These are phyloP conservation scores for Hypoxylon lienhwacheense DNA, from an alignment of 495 filamentous ascomycete species.

Conservation along the genomic window DNA sequence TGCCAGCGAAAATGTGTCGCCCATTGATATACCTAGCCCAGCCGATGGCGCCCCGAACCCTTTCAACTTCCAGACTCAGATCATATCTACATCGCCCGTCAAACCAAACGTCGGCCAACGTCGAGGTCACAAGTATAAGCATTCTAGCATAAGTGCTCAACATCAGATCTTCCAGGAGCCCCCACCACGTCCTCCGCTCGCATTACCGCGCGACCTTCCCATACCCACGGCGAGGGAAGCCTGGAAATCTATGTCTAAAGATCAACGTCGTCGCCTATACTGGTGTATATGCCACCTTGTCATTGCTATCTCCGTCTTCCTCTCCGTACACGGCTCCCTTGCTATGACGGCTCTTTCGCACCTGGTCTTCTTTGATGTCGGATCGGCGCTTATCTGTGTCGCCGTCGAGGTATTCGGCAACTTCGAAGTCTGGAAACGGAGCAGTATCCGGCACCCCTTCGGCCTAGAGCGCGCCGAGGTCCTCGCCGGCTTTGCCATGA, in stretches of 20 bases:
- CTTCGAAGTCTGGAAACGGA: constrained; percentile 96
- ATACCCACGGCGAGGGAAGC: constrained; percentile 90
- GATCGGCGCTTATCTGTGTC: constrained; percentile 90
- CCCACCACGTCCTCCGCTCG: constrained; percentile 81
- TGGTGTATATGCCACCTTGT: constrained; percentile 90
- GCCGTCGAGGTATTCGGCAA: constrained; percentile 89
- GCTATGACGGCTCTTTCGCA: constrained; percentile 92
- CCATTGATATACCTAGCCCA: constrained; percentile 29
- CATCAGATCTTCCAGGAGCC: constrained; percentile 97
- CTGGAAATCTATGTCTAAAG: constrained; percentile 78
- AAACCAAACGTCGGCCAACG: constrained; percentile 90
- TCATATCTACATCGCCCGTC: constrained; percentile 73
- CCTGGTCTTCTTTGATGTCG: constrained; percentile 89
- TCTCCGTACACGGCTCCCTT: constrained; percentile 81
- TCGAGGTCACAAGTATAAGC: constrained; percentile 96
- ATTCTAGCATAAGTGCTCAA: constrained; percentile 81
- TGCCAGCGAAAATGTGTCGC: constrained; percentile 28
- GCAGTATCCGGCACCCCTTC: constrained; percentile 90
- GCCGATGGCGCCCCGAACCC: constrained; percentile 55
- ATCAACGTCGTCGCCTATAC: constrained; percentile 77
- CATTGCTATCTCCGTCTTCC: constrained; percentile 79
- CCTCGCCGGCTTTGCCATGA: constrained; percentile 95
- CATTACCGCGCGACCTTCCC: constrained; percentile 88
- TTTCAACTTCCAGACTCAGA: constrained; percentile 92
- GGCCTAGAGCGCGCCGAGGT: constrained; percentile 90